These are phyloP conservation scores for Bonia amplexicaulis DNA, from an alignment of 176 grass and related monocot genomes.

Conservation along the genomic window DNA sequence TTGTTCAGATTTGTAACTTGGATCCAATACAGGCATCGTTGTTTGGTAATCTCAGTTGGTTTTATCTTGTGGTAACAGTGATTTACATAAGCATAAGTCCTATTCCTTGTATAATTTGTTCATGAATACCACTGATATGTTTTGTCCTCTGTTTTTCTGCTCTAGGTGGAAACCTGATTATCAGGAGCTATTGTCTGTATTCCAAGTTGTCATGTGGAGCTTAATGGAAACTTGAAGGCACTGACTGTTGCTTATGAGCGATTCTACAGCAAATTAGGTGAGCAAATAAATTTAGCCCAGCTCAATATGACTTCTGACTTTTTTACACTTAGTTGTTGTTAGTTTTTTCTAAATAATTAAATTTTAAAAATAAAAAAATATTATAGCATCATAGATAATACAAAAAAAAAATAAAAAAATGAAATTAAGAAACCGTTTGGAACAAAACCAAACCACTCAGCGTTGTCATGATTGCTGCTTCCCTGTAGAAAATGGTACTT, in stretches of 20 bases:
- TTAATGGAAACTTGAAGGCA: background rate
- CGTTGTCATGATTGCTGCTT: too few species aligned
- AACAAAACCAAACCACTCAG: too few species aligned
- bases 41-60: background rate
- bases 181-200: background rate
- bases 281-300: background rate
- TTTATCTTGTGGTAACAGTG: background rate
- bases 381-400: too few species aligned
- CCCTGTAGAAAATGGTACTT: too few species aligned
- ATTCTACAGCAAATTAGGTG: background rate
- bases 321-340: too few species aligned
- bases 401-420: too few species aligned
- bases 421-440: too few species aligned
- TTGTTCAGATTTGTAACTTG: slow-evolving; percentile 2
- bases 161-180: slow-evolving; percentile 6
- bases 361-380: too few species aligned
- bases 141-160: background rate
- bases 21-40: background rate
- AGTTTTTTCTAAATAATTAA: too few species aligned
- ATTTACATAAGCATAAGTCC: background rate
- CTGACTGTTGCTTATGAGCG: background rate
- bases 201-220: slow-evolving; percentile 1
- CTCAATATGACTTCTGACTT: too few species aligned
- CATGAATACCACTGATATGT: background rate
- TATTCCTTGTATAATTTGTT: background rate